These are phyloP conservation scores for Paxillus rubicundulus DNA, from an alignment of 768 basidiomycete genomes.

Conservation along the genomic window DNA sequence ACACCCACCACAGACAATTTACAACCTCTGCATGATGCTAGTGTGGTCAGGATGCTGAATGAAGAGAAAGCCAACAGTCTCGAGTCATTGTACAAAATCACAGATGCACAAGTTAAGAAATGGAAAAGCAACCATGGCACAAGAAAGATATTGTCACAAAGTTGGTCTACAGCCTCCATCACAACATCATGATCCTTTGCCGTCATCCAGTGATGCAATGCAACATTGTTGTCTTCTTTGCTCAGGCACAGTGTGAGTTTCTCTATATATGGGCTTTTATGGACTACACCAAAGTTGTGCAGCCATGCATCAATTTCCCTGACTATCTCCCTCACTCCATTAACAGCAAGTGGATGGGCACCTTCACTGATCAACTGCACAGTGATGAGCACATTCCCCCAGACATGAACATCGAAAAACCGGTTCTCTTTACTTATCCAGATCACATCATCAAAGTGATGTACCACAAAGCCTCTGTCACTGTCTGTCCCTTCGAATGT, in stretches of 20 bases:
- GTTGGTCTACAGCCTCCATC: not conserved
- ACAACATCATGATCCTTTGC: not conserved
- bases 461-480: not conserved
- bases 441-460: not conserved
- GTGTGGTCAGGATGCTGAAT: not conserved
- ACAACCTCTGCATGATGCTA: not conserved
- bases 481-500: not conserved
- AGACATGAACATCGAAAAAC: not conserved
- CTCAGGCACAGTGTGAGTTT: not conserved
- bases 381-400: not conserved
- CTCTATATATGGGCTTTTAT: constrained; percentile 3
- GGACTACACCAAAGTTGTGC: not conserved
- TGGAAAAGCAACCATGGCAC: not conserved
- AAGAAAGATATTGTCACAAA: not conserved
- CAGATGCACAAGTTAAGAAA: not conserved
- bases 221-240: not conserved
- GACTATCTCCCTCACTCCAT: not conserved
- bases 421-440: not conserved
- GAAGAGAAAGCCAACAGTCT: constrained; percentile 1
- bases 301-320: not conserved
- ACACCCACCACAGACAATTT: not conserved
- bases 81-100: not conserved
- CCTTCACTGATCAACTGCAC: not conserved
- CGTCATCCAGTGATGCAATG: not conserved
- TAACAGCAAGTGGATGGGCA: not conserved